These are phyloP conservation scores for Fusarium sp. DNA, from an alignment of 2,329 filamentous ascomycete species.

Conservation along the genomic window DNA sequence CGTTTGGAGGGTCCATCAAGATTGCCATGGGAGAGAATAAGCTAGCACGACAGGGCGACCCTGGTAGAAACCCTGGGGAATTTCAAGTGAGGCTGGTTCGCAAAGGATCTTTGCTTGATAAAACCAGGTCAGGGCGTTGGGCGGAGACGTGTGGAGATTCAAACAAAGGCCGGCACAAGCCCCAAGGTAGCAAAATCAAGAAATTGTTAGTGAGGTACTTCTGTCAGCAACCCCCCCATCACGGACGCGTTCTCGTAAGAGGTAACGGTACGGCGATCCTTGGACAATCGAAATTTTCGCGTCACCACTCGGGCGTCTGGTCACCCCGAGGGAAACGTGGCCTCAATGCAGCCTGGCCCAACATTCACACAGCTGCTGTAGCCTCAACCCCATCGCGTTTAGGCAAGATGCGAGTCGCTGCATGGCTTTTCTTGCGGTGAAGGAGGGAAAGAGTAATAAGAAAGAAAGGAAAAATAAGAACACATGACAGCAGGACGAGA, in stretches of 20 bases:
- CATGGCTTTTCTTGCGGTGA: background rate
- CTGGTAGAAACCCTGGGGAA: slow-evolving; percentile 35
- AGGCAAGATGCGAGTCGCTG: background rate
- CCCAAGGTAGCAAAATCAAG: slow-evolving; percentile 18
- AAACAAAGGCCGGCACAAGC: slow-evolving; percentile 11
- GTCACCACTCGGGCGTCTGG: slow-evolving; percentile 39
- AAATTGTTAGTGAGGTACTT: slow-evolving; percentile 54
- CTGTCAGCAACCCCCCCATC: slow-evolving; percentile 25
- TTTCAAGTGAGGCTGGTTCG: slow-evolving; percentile 32
- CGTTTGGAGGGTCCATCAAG: slow-evolving; percentile 11
- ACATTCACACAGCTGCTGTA: background rate
- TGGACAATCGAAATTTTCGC: slow-evolving; percentile 46
- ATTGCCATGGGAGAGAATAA: slow-evolving; percentile 13
- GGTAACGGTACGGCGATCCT: slow-evolving; percentile 45
- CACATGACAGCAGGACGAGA: slow-evolving; percentile 3
- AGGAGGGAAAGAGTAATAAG: background rate
- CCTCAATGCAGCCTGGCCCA: slow-evolving; percentile 22
- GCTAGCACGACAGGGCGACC: slow-evolving; percentile 28
- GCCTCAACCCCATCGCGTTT: background rate
- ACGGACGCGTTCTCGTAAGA: slow-evolving; percentile 41
- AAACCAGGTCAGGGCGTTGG: slow-evolving; percentile 10
- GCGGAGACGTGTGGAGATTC: slow-evolving; percentile 22
- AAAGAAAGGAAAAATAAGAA: background rate
- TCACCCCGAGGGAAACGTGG: slow-evolving; percentile 32
- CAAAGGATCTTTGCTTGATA: slow-evolving; percentile 26